These are phyloP conservation scores for Termitomyces sp. DNA, from an alignment of 768 basidiomycete species.

Conservation along the genomic window DNA sequence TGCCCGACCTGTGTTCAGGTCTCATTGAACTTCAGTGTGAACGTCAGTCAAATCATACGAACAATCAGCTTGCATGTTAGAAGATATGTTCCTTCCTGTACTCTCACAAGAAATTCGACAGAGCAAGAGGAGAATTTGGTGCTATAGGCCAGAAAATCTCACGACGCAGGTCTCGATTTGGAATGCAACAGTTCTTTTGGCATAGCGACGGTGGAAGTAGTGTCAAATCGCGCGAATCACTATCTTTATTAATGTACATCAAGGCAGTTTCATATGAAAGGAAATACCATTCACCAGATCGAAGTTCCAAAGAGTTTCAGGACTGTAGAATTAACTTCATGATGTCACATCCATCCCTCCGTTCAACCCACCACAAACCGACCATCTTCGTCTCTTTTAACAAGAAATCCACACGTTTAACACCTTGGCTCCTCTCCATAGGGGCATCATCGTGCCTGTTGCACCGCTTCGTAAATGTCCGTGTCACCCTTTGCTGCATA, in stretches of 20 bases:
- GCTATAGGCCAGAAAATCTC: background rate
- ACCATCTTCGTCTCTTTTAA: constrained; percentile 40
- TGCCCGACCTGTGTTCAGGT: background rate
- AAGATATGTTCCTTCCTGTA: no score
- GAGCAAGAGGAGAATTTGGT: no score
- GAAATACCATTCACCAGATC: background rate
- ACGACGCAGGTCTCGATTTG: background rate
- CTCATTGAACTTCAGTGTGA: background rate
- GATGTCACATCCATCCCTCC: constrained; percentile 27
- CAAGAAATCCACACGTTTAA: constrained; percentile 60
- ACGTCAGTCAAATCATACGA: background rate
- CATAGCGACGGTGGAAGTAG: background rate
- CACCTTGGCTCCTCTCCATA: constrained; percentile 39
- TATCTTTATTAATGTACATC: background rate
- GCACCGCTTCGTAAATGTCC: constrained; percentile 34
- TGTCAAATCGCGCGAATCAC: background rate
- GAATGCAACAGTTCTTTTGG: background rate
- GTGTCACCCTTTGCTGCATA: constrained; percentile 26
- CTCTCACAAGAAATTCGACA: no score
- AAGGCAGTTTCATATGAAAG: background rate
- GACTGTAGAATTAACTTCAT: constrained; percentile 24
- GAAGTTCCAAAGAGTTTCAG: background rate
- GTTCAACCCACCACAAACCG: constrained; percentile 38
- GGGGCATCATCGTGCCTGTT: constrained; percentile 14
- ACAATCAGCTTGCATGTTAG: background rate